Evolutionary conservation across 352 stramenopile species (phyloP).

Genomic region (Phytophthora sansomeana): DNA sequence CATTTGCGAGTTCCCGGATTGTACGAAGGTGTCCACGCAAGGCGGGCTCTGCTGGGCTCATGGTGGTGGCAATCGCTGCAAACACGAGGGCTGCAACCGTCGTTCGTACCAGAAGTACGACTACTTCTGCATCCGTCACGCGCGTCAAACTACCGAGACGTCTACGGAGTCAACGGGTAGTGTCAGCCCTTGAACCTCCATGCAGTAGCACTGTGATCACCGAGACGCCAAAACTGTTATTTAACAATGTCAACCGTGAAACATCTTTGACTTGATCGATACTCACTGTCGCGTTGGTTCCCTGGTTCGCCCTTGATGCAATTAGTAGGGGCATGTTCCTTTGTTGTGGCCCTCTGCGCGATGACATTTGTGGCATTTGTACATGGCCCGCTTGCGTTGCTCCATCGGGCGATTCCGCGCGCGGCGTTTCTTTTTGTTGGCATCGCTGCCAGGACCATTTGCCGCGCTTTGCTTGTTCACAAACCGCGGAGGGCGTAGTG

Average conservation of each 20-base stretch:
- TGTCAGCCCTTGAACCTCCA: constrained; percentile 11
- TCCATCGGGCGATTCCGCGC: constrained; percentile 38
- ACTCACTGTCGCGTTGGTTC: neutral
- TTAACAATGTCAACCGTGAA: constrained; percentile 19
- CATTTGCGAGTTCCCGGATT: constrained; percentile 62
- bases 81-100: constrained; percentile 61
- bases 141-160: neutral
- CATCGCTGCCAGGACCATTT: neutral
- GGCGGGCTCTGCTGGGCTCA: constrained; percentile 70
- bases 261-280: neutral
- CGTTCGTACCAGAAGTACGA: constrained; percentile 71
- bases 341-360: constrained; percentile 66
- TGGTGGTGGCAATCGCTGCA: too few relatives aligned
- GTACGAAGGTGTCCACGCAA: constrained; percentile 69
- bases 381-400: constrained; percentile 54
- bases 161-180: neutral
- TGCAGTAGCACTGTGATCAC: neutral
- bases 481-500: constrained; percentile 39
- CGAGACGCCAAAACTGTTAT: constrained; percentile 15
- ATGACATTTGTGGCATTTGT: constrained; percentile 60
- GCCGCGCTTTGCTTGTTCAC: constrained; percentile 19
- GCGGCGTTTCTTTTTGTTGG: constrained; percentile 38
- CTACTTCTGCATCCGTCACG: constrained; percentile 64
- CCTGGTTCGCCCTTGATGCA: neutral
- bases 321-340: constrained; percentile 54